These are phyloP conservation scores for Chaetomidium leptoderma DNA, from an alignment of 495 filamentous ascomycete genomes.

Conservation along the genomic window DNA sequence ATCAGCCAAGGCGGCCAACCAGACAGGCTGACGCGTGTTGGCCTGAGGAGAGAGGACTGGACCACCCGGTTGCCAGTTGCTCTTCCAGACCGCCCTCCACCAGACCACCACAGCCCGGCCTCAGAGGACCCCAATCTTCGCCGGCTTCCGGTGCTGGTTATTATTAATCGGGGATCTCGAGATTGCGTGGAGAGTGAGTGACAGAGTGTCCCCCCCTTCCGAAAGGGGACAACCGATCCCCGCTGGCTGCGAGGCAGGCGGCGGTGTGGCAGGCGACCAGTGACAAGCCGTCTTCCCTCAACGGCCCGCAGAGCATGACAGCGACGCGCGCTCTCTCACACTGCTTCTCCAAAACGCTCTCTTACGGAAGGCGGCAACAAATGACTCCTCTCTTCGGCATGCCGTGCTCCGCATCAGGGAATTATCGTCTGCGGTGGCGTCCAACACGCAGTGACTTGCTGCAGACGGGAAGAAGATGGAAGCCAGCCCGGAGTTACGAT, in stretches of 20 bases:
- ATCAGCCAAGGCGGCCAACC: slow-evolving; percentile 9
- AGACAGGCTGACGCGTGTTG: background rate
- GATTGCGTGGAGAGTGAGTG: slow-evolving; percentile 1
- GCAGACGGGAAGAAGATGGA: background rate
- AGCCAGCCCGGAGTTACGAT: slow-evolving; percentile 3
- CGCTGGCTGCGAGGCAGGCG: slow-evolving; percentile 1
- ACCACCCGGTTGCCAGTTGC: background rate
- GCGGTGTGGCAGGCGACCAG: slow-evolving; percentile 16
- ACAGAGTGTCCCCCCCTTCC: too few species aligned
- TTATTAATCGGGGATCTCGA: slow-evolving; percentile 11
- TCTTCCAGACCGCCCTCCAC: background rate
- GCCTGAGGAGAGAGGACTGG: background rate
- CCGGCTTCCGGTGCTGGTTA: slow-evolving; percentile 20
- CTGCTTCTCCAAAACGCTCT: background rate
- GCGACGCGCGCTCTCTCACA: background rate
- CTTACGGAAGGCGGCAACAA: background rate
- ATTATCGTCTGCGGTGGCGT: background rate
- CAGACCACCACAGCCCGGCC: background rate
- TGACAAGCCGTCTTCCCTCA: background rate
- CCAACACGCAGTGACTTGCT: background rate
- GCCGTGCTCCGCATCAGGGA: slow-evolving; percentile 5
- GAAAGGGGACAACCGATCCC: background rate
- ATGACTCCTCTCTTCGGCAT: background rate
- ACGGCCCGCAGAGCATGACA: background rate
- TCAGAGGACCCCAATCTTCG: too few species aligned